Conservation (phyloP, 305 asterid genomes). For the Fraxinus floribunda region DNA sequence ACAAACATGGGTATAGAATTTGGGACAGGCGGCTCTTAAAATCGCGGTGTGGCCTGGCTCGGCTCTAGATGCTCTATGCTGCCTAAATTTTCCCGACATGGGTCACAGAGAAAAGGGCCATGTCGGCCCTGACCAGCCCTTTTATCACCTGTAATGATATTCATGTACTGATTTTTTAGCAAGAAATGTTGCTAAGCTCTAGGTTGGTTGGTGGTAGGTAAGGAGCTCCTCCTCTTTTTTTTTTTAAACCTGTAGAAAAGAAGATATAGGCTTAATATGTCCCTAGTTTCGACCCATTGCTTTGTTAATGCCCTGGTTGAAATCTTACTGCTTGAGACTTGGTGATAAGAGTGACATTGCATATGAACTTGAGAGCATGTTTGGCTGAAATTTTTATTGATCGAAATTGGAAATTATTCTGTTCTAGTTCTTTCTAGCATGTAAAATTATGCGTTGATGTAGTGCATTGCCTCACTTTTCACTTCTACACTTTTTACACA, state of each 20-base stretch:
- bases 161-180: background rate
- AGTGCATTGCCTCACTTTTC: background rate
- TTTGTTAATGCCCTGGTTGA: background rate
- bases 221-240: background rate
- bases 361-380: background rate
- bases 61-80: background rate
- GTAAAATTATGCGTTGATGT: background rate
- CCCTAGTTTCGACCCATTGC: background rate
- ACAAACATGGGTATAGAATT: background rate
- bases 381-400: background rate
- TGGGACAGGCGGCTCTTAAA: background rate
- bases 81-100: background rate
- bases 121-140: background rate
- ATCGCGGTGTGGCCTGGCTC: background rate
- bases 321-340: background rate
- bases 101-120: background rate
- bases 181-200: background rate
- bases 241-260: background rate
- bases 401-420: background rate
- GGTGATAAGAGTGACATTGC: background rate
- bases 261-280: background rate
- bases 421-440: background rate
- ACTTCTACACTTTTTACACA: background rate
- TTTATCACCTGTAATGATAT: background rate
- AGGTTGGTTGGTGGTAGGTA: background rate